These are phyloP conservation scores for Neocucurbitaria cava DNA, from an alignment of 2,329 filamentous ascomycete genomes.

Conservation along the genomic window DNA sequence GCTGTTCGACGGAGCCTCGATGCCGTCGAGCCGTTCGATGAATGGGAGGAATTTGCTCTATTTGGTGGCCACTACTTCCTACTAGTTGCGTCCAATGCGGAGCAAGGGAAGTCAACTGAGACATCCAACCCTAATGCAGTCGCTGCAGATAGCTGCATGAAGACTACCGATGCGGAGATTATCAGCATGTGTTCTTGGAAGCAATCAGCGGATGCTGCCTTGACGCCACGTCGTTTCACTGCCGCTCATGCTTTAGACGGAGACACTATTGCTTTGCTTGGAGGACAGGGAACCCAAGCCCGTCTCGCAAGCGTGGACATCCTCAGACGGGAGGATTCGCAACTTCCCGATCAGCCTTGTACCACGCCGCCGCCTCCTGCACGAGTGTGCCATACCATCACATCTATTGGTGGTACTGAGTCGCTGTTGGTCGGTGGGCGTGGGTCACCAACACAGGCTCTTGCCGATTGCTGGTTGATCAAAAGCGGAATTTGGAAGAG, in stretches of 20 bases:
- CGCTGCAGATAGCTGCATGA: constrained; percentile 5
- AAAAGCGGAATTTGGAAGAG: constrained; percentile 68
- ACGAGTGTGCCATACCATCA: constrained; percentile 78
- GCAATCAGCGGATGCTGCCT: constrained; percentile 9
- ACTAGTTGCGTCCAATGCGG: constrained; percentile 65
- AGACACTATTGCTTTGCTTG: constrained; percentile 49
- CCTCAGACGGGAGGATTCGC: constrained; percentile 36
- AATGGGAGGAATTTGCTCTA: constrained; percentile 92
- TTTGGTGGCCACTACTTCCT: constrained; percentile 87
- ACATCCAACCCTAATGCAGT: constrained; percentile 5
- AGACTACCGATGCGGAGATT: constrained; percentile 9
- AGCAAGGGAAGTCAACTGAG: constrained; percentile 16
- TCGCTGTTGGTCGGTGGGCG: constrained; percentile 78
- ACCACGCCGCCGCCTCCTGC: constrained; percentile 47
- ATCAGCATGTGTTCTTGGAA: constrained; percentile 24
- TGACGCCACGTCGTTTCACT: constrained; percentile 49
- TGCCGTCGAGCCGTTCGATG: constrained; percentile 82
- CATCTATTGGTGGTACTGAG: constrained; percentile 64
- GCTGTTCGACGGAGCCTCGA: constrained; percentile 70
- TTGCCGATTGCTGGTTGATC: constrained; percentile 79
- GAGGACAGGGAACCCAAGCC: constrained; percentile 56
- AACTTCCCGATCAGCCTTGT: constrained; percentile 21
- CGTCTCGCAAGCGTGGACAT: constrained; percentile 56
- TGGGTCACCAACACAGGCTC: constrained; percentile 72
- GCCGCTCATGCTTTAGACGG: constrained; percentile 43